Percentiles rank a stretch among this genome's conserved stretches.
Evolutionary conservation across 2,329 filamentous ascomycete species (phyloP).

Genomic region (Hortaea werneckii): DNA sequence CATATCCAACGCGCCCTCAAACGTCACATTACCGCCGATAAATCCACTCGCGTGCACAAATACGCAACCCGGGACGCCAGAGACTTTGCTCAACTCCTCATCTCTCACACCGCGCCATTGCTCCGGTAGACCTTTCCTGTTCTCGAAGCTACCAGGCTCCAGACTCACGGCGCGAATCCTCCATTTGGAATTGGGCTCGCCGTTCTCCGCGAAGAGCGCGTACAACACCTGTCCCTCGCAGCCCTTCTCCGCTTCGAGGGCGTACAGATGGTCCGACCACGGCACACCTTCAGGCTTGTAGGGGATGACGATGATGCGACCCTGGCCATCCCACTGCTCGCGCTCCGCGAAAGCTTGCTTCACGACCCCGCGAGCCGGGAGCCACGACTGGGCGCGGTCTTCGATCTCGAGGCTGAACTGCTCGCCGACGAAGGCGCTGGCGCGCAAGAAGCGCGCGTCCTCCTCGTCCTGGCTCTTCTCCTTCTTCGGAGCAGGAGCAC

Average conservation of each 20-base stretch:
- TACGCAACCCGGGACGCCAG: constrained; percentile 62
- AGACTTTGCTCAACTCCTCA: constrained; percentile 65
- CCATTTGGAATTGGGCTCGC: constrained; percentile 71
- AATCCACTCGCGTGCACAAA: constrained; percentile 94
- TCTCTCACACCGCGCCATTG: constrained; percentile 87
- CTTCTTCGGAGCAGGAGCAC: constrained; percentile 15
- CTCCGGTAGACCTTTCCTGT: constrained; percentile 82
- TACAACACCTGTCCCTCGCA: constrained; percentile 56
- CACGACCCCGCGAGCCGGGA: constrained; percentile 76
- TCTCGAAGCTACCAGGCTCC: constrained; percentile 76
- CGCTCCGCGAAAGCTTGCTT: constrained; percentile 64
- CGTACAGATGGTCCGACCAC: constrained; percentile 95
- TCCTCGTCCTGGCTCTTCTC: constrained; percentile 56
- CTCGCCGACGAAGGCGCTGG: constrained; percentile 76
- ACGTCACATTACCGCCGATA: constrained; percentile 89
- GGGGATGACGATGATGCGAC: constrained; percentile 68
- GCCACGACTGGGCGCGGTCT: constrained; percentile 67
- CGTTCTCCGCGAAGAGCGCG: constrained; percentile 82
- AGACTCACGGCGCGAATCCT: constrained; percentile 86
- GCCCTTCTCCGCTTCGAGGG: constrained; percentile 56
- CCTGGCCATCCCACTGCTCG: constrained; percentile 56
- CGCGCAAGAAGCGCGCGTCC: constrained; percentile 67
- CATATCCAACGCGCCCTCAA: constrained; percentile 80
- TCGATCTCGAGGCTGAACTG: constrained; percentile 75
- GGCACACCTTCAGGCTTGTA: constrained; percentile 55